Conservation (phyloP, 2,329 filamentous ascomycete genomes). For the Phialemoniopsis sp. region DNA sequence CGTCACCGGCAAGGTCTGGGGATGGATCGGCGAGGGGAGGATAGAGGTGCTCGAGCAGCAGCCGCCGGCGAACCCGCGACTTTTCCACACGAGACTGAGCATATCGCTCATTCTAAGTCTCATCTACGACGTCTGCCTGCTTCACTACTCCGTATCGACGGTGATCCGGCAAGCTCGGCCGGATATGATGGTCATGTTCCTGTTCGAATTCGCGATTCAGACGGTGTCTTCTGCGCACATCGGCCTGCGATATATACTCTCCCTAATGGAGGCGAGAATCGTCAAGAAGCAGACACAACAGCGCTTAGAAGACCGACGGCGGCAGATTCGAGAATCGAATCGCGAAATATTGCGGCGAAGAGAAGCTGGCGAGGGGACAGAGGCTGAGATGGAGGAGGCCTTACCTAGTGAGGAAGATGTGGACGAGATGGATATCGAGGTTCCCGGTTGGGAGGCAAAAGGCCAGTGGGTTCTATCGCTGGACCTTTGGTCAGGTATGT, state of each 20-base stretch:
- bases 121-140: conserved; percentile 73
- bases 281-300: conserved; percentile 68
- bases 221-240: conserved; percentile 78
- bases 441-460: conserved; percentile 95
- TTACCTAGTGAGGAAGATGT: conserved; percentile 63
- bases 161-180: conserved; percentile 86
- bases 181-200: conserved; percentile 99
- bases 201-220: conserved; percentile 93
- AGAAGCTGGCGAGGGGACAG: conserved; percentile 36
- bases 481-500: conserved; percentile 74
- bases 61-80: conserved; percentile 78
- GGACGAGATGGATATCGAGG: conserved; percentile 91
- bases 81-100: conserved; percentile 83
- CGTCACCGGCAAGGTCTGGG: conserved; percentile 94
- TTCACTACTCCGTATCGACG: conserved; percentile 75
- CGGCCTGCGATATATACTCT: conserved; percentile 71
- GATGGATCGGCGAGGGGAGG: conserved; percentile 94
- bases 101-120: conserved; percentile 76
- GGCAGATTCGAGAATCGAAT: conserved; percentile 59
- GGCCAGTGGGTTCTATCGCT: conserved; percentile 87
- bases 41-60: conserved; percentile 95
- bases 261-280: conserved; percentile 72
- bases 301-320: conserved; percentile 63
- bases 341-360: conserved; percentile 46
- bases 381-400: conserved; percentile 42